phyloP scores from a whole-genome alignment of 345 rosid genomes.

The Lagerstroemia speciosa region DNA sequence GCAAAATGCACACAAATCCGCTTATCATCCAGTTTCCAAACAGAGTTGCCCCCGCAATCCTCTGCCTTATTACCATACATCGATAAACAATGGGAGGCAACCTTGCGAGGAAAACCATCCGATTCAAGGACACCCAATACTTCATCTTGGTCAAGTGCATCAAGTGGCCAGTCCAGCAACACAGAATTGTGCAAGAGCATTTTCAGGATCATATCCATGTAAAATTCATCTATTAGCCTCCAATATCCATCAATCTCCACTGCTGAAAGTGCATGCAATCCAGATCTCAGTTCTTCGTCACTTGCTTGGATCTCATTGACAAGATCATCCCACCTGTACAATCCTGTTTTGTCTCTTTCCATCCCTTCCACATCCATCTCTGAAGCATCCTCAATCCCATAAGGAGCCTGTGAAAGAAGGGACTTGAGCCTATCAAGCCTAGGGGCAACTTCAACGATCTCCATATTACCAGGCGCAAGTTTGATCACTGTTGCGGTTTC shows the following conservation, averaged over 20 bases:
- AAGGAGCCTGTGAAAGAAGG: conserved; percentile 54
- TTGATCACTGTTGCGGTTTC: conserved; percentile 44
- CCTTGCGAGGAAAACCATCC: conserved; percentile 54
- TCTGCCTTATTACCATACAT: conserved; percentile 46
- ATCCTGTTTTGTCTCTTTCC: conserved; percentile 18
- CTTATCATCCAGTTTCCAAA: conserved; percentile 67
- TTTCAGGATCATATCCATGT: conserved; percentile 52
- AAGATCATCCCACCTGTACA: conserved; percentile 64
- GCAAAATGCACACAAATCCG: conserved; percentile 72
- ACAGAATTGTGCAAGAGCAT: conserved; percentile 60
- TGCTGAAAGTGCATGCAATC: conserved; percentile 55
- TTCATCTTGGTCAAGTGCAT: conserved; percentile 50
- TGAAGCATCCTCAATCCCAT: conserved; percentile 32
- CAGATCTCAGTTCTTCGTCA: conserved; percentile 52
- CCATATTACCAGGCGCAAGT: conserved; percentile 65
- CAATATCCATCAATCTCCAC: conserved; percentile 78
- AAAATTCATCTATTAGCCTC: conserved; percentile 68
- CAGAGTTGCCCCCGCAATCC: conserved; percentile 12
- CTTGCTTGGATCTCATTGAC: conserved; percentile 73
- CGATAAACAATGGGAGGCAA: conserved; percentile 53
- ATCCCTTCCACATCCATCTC: conserved; percentile 27
- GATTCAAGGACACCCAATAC: conserved; percentile 43
- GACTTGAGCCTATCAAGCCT: conserved; percentile 64
- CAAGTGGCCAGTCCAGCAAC: conserved; percentile 58
- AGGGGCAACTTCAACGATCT: conserved; percentile 81